A percentile compares a stretch with the other conserved stretches of the same genome.
Evolutionary conservation across 2,329 filamentous ascomycete species (phyloP).

Genomic region (Acarospora socialis): DNA sequence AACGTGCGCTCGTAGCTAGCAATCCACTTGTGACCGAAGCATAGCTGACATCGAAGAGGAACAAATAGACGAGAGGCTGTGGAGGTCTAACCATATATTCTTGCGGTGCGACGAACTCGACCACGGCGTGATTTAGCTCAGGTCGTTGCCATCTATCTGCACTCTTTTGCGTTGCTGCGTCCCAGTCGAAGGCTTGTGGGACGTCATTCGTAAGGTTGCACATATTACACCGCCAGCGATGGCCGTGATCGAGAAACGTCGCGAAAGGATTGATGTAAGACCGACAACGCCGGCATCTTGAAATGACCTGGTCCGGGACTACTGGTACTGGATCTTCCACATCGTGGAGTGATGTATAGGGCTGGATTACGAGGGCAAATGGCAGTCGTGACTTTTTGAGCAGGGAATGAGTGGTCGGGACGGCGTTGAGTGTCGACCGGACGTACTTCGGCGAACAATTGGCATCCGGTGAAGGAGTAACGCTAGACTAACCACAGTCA

Average conservation of each 20-base stretch:
- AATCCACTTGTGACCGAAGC: conserved; percentile 80
- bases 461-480: conserved; percentile 77
- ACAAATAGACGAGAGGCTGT: conserved; percentile 87
- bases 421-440: conserved; percentile 84
- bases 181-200: conserved; percentile 98
- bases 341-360: conserved; percentile 85
- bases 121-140: conserved; percentile 90
- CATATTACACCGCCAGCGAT: conserved; percentile 99
- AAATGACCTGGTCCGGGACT: conserved; percentile 93
- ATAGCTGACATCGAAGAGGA: conserved; percentile 90
- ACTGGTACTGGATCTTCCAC: conserved; percentile 81
- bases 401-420: conserved; percentile 81
- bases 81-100: conserved; percentile 99
- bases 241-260: conserved; percentile 89
- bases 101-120: conserved; percentile 94
- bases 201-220: conserved; percentile 98
- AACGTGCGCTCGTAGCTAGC: conserved; percentile 79
- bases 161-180: conserved; percentile 76
- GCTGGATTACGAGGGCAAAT: conserved; percentile 90
- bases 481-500: conserved; percentile 53
- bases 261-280: conserved; percentile 98
- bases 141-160: conserved; percentile 84
- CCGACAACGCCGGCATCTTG: conserved; percentile 83
- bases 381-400: conserved; percentile 95
- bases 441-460: conserved; percentile 93